Evolutionary conservation across 352 stramenopile genomes (phyloP).

Genomic region (Phytophthora vignae): DNA sequence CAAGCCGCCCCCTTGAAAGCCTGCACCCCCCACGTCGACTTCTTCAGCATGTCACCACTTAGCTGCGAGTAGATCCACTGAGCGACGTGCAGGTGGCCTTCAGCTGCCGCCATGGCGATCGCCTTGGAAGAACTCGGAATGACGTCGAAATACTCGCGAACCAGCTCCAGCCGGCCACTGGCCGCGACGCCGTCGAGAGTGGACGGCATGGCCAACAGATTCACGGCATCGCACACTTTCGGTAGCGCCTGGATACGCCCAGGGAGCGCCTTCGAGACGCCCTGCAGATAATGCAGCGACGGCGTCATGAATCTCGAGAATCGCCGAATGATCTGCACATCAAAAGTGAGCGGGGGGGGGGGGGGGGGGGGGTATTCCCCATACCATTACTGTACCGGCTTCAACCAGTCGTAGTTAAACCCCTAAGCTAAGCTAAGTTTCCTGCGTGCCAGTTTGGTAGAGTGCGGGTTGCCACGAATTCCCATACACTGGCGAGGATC

Average conservation of each 20-base stretch:
- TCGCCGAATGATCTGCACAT: no score
- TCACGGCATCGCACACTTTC: not conserved
- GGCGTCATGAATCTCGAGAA: no score
- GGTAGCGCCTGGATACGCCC: not conserved
- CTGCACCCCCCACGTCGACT: not conserved
- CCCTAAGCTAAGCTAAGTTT: no score
- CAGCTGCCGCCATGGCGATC: not conserved
- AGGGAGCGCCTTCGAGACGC: not conserved
- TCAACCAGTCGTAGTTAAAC: no score
- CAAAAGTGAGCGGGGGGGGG: no score
- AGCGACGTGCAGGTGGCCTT: not conserved
- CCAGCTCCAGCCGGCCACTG: not conserved
- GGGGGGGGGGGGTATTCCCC: no score
- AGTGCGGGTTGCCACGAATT: slow-evolving; percentile 35
- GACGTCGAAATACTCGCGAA: not conserved
- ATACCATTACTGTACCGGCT: no score
- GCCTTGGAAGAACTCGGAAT: not conserved
- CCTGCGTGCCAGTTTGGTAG: slow-evolving; percentile 14
- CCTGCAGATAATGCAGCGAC: no score
- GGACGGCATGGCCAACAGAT: not conserved
- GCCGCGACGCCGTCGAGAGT: not conserved
- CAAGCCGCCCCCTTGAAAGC: not conserved
- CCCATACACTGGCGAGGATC: slow-evolving; percentile 29
- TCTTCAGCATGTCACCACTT: not conserved
- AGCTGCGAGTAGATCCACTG: not conserved